phyloP scores from a whole-genome alignment of 768 basidiomycete species.

The Flagelloscypha sp. region DNA sequence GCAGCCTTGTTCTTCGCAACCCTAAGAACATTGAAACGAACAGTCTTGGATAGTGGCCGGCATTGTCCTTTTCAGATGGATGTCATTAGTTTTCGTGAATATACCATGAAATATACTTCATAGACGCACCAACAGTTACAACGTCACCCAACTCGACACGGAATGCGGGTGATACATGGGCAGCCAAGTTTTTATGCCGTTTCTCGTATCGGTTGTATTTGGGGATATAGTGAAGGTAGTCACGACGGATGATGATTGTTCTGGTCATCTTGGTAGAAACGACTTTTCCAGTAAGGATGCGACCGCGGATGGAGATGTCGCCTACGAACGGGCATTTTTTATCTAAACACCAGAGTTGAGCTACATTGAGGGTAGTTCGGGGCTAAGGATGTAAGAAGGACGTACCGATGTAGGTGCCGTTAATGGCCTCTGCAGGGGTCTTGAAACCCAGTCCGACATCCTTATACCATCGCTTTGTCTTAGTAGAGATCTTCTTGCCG shows the following conservation, averaged over 20 bases:
- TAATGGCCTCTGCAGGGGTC: constrained; percentile 93
- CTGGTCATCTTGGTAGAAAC: constrained; percentile 99
- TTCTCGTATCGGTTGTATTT: constrained; percentile 99
- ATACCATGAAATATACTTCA: constrained; percentile 6
- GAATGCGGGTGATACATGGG: constrained; percentile 96
- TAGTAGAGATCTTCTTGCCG: constrained; percentile 91
- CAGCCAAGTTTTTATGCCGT: constrained; percentile 97
- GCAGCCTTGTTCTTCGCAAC: constrained; percentile 91
- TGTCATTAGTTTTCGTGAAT: not conserved
- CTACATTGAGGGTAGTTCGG: not conserved
- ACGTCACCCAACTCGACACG: constrained; percentile 91
- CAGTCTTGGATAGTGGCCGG: constrained; percentile 97
- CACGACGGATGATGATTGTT: constrained; percentile 92
- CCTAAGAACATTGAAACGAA: constrained; percentile 97
- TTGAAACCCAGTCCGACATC: constrained; percentile 96
- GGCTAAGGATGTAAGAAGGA: constrained; percentile 11
- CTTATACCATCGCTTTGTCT: constrained; percentile 98
- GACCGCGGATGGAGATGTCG: constrained; percentile 94
- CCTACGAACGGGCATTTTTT: constrained; percentile 99
- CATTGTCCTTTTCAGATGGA: constrained; percentile 69
- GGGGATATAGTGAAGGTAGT: constrained; percentile 93
- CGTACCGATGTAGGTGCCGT: constrained; percentile 92
- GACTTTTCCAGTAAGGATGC: constrained; percentile 96
- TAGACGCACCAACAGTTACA: constrained; percentile 84
- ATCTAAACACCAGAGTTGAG: constrained; percentile 41